phyloP scores from a whole-genome alignment of 2,329 filamentous ascomycete genomes.

The Blastomyces gilchristii region DNA sequence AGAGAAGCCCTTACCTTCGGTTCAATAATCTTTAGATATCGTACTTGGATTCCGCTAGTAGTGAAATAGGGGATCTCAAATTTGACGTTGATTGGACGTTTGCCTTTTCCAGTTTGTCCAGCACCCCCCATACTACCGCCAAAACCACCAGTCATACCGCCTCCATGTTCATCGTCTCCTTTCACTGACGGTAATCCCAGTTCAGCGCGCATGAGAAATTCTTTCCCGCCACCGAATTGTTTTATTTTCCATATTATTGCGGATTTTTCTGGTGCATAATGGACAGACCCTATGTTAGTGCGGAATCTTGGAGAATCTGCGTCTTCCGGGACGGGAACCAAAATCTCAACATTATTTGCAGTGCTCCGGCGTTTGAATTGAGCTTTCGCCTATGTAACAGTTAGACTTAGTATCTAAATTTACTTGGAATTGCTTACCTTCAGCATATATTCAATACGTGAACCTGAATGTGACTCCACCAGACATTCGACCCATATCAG shows the following conservation, averaged over 20 bases:
- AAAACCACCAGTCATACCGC: constrained; percentile 95
- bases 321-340: constrained; percentile 93
- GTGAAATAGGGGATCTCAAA: constrained; percentile 99
- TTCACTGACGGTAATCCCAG: constrained; percentile 87
- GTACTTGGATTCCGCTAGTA: constrained; percentile 96
- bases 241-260: constrained; percentile 99
- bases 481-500: constrained; percentile 98
- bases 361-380: constrained; percentile 98
- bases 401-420: background rate
- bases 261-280: constrained; percentile 94
- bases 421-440: constrained; percentile 46
- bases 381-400: constrained; percentile 56
- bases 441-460: constrained; percentile 96
- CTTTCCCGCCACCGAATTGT: constrained; percentile 96
- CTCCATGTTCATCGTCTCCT: constrained; percentile 88
- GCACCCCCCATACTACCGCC: constrained; percentile 94
- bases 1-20: constrained; percentile 64
- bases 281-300: constrained; percentile 92
- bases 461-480: constrained; percentile 90
- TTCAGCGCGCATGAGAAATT: constrained; percentile 97
- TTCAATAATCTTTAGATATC: constrained; percentile 98
- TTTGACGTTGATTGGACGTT: constrained; percentile 96
- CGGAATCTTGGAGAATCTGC: constrained; percentile 92
- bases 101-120: constrained; percentile 67
- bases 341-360: constrained; percentile 97